Base-by-base conservation (phyloP, 83 land plant species). In the Thuja plicata region DNA sequence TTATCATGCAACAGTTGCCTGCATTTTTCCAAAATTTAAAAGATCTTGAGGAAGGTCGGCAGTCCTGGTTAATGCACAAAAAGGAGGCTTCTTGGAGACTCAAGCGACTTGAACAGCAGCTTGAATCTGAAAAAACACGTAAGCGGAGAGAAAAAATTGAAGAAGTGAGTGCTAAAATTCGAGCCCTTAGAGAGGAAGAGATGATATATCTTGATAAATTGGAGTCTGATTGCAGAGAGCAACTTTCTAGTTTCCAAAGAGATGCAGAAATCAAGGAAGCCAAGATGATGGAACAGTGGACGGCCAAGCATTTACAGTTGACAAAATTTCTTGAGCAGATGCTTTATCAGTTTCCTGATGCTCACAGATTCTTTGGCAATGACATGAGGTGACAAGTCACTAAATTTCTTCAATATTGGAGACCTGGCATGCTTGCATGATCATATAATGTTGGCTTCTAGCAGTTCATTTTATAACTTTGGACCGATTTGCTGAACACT, bases 41-140 rank as follows among this genome's bases (percentile, higher is more conserved):
- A 62, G 97, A 97, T 84, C 60, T 95, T 38, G 97, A 97, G 73
- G 97, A 97, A 66, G 92, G 96, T 35, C 93, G 91, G 32, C 88
- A 89, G 27, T 90, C 87, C 8, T 93, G 94, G 98, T 80, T 88
- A 13, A 89, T 90, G 27, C 95, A 97, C 43, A 92, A 92, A 91
- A 97, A 95, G 92, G 96, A 97, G 81, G 92, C 96, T 24, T 78
- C 93, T 17, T 96, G 98, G 98, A 91, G 98, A 73, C 85, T 96
- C 84, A 94, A 86, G 86, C 88, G 96, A 81, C 90, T 95, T 13
- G 94, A 94, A 91, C 90, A 92, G 88, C 95, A 97, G 84, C 89
- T 97, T 87, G 98, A 95, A 90, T 88, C 96, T 35, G 97, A 97
- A 91, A 97, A 93, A 89, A 91, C 89, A 11, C 87, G 90, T 32